These are phyloP conservation scores for Teunomyces lycoperdinae DNA, from an alignment of 805 yeast genomes.

Conservation along the genomic window DNA sequence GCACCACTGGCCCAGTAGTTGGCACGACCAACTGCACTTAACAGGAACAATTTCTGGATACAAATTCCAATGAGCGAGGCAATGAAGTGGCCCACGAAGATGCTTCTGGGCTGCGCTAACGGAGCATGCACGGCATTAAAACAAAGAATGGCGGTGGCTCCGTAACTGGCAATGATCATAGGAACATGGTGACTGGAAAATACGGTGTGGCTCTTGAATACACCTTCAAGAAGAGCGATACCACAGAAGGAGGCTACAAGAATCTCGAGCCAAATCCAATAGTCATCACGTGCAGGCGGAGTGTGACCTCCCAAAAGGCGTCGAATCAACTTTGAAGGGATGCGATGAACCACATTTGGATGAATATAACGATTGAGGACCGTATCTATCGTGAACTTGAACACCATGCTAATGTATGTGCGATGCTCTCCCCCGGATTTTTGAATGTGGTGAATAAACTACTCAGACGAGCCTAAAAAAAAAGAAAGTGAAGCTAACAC, in stretches of 20 bases:
- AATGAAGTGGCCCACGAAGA: constrained; percentile 54
- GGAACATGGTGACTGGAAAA: constrained; percentile 44
- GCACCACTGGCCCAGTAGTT: constrained; percentile 60
- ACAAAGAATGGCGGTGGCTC: constrained; percentile 60
- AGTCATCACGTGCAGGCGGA: constrained; percentile 32
- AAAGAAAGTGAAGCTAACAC: too few relatives aligned
- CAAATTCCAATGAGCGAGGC: constrained; percentile 54
- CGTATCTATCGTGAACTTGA: constrained; percentile 38
- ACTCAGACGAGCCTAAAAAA: too few relatives aligned
- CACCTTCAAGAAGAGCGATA: constrained; percentile 43
- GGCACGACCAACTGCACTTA: constrained; percentile 40
- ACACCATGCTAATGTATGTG: constrained; percentile 22
- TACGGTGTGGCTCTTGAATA: constrained; percentile 39
- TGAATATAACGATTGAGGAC: constrained; percentile 21
- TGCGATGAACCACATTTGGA: constrained; percentile 19
- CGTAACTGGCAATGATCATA: constrained; percentile 52
- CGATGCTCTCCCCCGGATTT: not conserved
- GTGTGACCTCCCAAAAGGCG: constrained; percentile 41
- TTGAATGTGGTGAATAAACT: not conserved
- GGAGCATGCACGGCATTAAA: constrained; percentile 58
- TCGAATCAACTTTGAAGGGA: constrained; percentile 31
- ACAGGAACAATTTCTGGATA: constrained; percentile 51
- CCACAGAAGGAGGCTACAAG: constrained; percentile 47
- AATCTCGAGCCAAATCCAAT: constrained; percentile 45
- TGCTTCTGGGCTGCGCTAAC: constrained; percentile 62